phyloP scores from a whole-genome alignment of 495 filamentous ascomycete species.

The Neurospora pannonica region DNA sequence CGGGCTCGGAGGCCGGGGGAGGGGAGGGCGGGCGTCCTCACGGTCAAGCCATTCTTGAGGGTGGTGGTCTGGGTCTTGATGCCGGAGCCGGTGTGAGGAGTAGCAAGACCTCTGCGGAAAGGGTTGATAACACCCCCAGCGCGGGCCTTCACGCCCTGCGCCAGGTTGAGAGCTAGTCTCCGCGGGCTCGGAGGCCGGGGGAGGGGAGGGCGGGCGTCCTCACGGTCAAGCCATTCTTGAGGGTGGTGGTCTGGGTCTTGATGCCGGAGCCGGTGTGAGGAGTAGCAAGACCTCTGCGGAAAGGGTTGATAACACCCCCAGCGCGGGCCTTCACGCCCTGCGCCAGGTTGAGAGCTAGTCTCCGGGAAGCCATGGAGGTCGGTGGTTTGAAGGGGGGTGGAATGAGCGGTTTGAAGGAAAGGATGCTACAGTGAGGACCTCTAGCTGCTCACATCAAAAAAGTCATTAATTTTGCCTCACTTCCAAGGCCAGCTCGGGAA shows the following conservation, averaged over 20 bases:
- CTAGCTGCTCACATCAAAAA: conserved; percentile 20
- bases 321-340: conserved; percentile 76
- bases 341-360: conserved; percentile 81
- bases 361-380: conserved; percentile 81
- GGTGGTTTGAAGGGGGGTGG: conserved; percentile 23
- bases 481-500: conserved; percentile 26
- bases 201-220: conserved; percentile 17
- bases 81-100: conserved; percentile 51
- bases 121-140: conserved; percentile 60
- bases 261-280: conserved; percentile 50
- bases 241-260: conserved; percentile 88
- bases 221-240: conserved; percentile 96
- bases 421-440: conserved; percentile 1
- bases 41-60: conserved; percentile 92
- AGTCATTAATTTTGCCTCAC: conserved; percentile 28
- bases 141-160: conserved; percentile 76
- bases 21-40: conserved; percentile 36
- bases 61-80: conserved; percentile 90
- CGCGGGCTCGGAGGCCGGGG: conserved; percentile 16
- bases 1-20: not conserved
- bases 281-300: conserved; percentile 77
- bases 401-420: conserved; percentile 40
- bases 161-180: conserved; percentile 81
- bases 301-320: conserved; percentile 56
- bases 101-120: conserved; percentile 74